Percentiles rank a stretch among this genome's conserved stretches.
Evolutionary conservation across 306 rosid genomes (phyloP).

Genomic region (Citrullus amarus): DNA sequence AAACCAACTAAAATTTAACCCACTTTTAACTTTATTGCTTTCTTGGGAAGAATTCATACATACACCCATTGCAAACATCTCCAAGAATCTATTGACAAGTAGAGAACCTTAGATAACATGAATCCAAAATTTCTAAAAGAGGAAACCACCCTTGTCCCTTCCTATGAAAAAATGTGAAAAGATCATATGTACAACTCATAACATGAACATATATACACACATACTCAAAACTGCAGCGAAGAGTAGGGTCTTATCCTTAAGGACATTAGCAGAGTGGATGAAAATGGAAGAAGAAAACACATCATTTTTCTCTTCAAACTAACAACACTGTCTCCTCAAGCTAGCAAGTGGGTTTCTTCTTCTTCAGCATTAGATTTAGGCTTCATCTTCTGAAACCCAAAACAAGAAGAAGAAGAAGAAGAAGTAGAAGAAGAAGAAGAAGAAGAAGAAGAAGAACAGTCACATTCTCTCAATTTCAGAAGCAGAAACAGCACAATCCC

Average conservation of each 20-base stretch:
- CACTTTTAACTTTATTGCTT: no score
- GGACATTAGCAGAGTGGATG: neutral
- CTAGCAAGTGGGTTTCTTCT: neutral
- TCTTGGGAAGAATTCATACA: no score
- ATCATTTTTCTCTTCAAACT: neutral
- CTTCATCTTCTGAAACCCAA: slow-evolving; percentile 10
- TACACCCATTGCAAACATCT: no score
- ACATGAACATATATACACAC: neutral
- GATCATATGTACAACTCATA: neutral
- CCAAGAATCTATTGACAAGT: no score
- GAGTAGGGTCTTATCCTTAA: no score
- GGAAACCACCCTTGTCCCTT: no score
- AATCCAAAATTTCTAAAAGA: no score
- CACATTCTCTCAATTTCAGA: slow-evolving; percentile 47
- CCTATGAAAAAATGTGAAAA: neutral
- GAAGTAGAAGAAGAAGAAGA: neutral
- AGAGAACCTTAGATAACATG: no score
- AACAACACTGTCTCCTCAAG: neutral
- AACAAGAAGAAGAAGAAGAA: neutral
- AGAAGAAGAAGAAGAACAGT: slow-evolving; percentile 12
- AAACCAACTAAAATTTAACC: no score
- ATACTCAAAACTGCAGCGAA: no score
- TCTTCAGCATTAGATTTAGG: neutral
- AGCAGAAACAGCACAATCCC: slow-evolving; percentile 50
- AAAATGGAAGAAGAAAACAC: neutral